Conservation (phyloP, 2,329 filamentous ascomycete genomes). For the Dactylellina drechsleri region DNA sequence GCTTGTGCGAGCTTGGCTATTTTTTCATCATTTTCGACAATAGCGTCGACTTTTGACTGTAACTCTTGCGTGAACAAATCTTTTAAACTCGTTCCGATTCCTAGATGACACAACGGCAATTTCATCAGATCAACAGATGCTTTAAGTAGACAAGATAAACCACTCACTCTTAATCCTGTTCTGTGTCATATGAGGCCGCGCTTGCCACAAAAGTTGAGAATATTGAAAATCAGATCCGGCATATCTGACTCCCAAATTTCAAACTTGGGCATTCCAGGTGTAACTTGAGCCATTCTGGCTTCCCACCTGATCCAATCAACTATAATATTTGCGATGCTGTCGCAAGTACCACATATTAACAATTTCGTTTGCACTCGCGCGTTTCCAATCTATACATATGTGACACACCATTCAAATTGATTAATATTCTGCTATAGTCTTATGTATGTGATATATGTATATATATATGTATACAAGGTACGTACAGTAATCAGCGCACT, state of each 20-base stretch:
- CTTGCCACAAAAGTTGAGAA: constrained; percentile 46
- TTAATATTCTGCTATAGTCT: background rate
- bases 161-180: constrained; percentile 30
- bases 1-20: constrained; percentile 16
- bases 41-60: constrained; percentile 31
- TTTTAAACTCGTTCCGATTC: constrained; percentile 30
- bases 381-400: constrained; percentile 20
- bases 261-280: background rate
- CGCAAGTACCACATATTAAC: constrained; percentile 42
- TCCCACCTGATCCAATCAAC: constrained; percentile 43
- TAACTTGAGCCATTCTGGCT: constrained; percentile 1
- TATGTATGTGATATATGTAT: background rate
- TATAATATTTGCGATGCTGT: constrained; percentile 41
- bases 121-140: background rate
- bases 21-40: constrained; percentile 13
- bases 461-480: background rate
- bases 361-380: constrained; percentile 36
- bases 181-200: constrained; percentile 36
- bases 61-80: constrained; percentile 34
- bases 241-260: constrained; percentile 44
- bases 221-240: constrained; percentile 27
- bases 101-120: background rate
- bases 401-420: too few species aligned
- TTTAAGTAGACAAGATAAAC: too few species aligned
- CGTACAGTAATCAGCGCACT: constrained; percentile 15